Base-by-base conservation (phyloP, 1,139 yeast genomes). In the Taphrina betulina region DNA sequence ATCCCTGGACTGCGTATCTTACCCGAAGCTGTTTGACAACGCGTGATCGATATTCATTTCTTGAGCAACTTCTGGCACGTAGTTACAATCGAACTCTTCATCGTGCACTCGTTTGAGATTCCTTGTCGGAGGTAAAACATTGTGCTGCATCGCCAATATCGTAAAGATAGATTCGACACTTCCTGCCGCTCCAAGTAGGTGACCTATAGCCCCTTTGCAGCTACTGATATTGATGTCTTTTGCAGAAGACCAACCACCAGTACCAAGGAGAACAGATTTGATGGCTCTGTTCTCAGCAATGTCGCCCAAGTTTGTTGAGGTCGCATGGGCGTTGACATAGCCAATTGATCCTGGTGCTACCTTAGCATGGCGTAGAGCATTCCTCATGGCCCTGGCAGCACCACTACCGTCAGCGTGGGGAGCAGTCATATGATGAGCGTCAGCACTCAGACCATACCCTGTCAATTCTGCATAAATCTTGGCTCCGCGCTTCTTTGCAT, bases 301-400 rank as follows among this genome's bases (percentile, higher is more conserved):
- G 66, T 94, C 99, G 3, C 99, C 99, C 5, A 90, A 73, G 5
- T 74, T 72, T 0, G 99, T 94, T 0, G 96, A 86, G 0, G 99
- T 94, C 0, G 99, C 98, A 70, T 94, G 99, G 1, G 98, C 97
- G 70, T 94, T 94, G 52, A 94, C 76, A 66, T 89, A 92, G 53
- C 78, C 88, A 5, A 92, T 73, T 3, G 78, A 72, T 1, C 66
- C 53, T 0, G 81, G 75, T 1, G 66, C 64, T 1, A 78, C 61
- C 0, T 68, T 67, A 0, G 84, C 82, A 34, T 76, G 72, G 22
- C 71, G 68, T 19, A 90, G 63, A 0, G 97, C 95, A 77, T 79
- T 78, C 53, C 74, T 70, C 95, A 94, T 92, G 3, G 97, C 83
- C 60, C 85, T 73, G 60, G 69, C 75, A 0, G 97, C 97, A 3